A percentile compares a stretch with the other conserved stretches of the same genome.
Evolutionary conservation across 1,284 basidiomycete species (phyloP).

Genomic region (Trametes versicolor): DNA sequence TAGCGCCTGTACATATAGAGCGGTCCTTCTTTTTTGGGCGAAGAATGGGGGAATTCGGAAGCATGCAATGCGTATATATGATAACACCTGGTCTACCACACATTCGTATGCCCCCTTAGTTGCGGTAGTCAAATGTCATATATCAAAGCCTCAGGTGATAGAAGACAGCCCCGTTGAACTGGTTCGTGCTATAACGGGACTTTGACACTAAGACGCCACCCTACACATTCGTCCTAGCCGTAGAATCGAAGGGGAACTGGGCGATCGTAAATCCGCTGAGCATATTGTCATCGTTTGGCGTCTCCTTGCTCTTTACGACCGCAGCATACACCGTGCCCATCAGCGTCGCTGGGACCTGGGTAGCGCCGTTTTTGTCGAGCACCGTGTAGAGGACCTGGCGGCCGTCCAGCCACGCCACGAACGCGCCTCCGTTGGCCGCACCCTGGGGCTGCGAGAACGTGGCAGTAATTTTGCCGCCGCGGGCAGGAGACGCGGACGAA

Average conservation of each 20-base stretch:
- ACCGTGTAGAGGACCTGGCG: conserved; percentile 46
- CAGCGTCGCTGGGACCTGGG: conserved; percentile 43
- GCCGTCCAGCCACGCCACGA: conserved; percentile 52
- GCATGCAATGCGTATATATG: too few relatives aligned
- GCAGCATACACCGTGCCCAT: conserved; percentile 47
- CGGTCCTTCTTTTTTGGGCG: neutral
- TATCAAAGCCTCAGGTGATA: too few relatives aligned
- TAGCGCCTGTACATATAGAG: conserved; percentile 18
- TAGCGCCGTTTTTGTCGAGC: conserved; percentile 44
- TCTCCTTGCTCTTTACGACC: conserved; percentile 39
- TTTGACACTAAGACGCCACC: neutral
- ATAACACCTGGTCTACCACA: too few relatives aligned
- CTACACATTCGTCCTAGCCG: conserved; percentile 9
- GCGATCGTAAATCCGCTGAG: conserved; percentile 46
- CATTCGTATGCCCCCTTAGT: too few relatives aligned
- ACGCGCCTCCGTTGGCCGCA: conserved; percentile 32
- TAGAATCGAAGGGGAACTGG: conserved; percentile 41
- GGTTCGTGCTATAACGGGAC: too few relatives aligned
- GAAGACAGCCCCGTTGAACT: too few relatives aligned
- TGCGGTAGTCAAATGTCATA: too few relatives aligned
- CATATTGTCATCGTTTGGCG: conserved; percentile 38
- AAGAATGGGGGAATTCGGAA: too few relatives aligned
- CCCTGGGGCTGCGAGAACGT: conserved; percentile 33
- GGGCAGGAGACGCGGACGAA: conserved; percentile 32
- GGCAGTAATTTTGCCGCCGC: conserved; percentile 39